These are phyloP conservation scores for Cyberlindnera xylosilytica DNA, from an alignment of 805 yeast genomes.

Conservation along the genomic window DNA sequence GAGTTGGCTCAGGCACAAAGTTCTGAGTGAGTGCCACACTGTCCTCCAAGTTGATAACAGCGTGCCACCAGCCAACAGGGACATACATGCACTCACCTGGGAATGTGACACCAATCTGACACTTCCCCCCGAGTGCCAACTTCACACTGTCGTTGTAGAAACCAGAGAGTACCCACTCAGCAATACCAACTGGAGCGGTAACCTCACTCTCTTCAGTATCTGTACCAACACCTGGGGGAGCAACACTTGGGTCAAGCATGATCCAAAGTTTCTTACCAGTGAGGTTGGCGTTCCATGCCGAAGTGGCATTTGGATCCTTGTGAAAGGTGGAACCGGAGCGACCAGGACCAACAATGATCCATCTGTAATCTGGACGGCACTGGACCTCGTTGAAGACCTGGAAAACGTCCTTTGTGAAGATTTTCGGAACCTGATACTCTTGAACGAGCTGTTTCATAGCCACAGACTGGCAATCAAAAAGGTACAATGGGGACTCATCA, in stretches of 20 bases:
- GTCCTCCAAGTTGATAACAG: constrained; percentile 81
- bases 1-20: constrained; percentile 67
- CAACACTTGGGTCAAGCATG: constrained; percentile 74
- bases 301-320: constrained; percentile 87
- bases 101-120: constrained; percentile 68
- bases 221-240: constrained; percentile 85
- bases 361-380: constrained; percentile 86
- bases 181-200: constrained; percentile 86
- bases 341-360: constrained; percentile 84
- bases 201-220: constrained; percentile 81
- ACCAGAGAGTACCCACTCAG: constrained; percentile 87
- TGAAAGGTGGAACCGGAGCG: constrained; percentile 89
- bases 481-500: constrained; percentile 83
- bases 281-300: constrained; percentile 85
- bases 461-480: constrained; percentile 77
- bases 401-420: constrained; percentile 61
- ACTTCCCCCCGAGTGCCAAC: constrained; percentile 45
- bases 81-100: constrained; percentile 86
- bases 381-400: constrained; percentile 39
- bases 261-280: constrained; percentile 82
- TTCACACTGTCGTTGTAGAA: constrained; percentile 68
- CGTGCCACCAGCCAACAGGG: constrained; percentile 98
- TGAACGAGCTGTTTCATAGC: constrained; percentile 56
- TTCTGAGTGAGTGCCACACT: constrained; percentile 87
- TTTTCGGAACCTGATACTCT: constrained; percentile 53